These are phyloP conservation scores for Xylariaceae sp. DNA, from an alignment of 2,329 filamentous ascomycete species.

Conservation along the genomic window DNA sequence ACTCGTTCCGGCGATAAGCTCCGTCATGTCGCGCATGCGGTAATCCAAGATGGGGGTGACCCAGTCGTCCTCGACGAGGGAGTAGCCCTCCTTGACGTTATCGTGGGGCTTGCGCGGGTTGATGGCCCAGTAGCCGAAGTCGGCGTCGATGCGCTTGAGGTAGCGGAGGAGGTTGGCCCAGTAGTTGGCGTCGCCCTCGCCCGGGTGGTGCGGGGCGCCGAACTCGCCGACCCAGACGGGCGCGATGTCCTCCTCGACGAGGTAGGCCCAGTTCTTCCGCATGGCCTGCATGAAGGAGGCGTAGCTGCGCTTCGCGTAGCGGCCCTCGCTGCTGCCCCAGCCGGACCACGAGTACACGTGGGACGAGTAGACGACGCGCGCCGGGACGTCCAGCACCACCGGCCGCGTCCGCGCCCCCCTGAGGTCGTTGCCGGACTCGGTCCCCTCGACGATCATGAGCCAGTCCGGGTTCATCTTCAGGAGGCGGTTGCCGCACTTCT, in stretches of 20 bases:
- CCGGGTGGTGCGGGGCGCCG: conserved; percentile 50
- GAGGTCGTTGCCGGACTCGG: conserved; percentile 62
- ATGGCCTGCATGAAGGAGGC: conserved; percentile 57
- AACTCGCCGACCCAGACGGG: conserved; percentile 68
- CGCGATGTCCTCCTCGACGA: conserved; percentile 49
- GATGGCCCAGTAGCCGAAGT: conserved; percentile 66
- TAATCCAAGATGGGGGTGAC: conserved; percentile 57
- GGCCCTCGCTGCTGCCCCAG: conserved; percentile 56
- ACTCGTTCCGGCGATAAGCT: conserved; percentile 42
- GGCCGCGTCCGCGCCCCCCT: conserved; percentile 50
- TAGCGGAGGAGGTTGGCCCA: conserved; percentile 59
- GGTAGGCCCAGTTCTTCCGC: conserved; percentile 61
- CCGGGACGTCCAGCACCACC: conserved; percentile 48
- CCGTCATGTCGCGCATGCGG: conserved; percentile 55
- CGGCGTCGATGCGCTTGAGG: conserved; percentile 52
- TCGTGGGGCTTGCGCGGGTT: conserved; percentile 59
- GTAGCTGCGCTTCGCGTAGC: conserved; percentile 57
- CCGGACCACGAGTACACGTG: conserved; percentile 68
- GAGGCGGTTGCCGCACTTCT: conserved; percentile 56
- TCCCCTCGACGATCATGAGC: conserved; percentile 64
- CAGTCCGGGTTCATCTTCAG: conserved; percentile 55
- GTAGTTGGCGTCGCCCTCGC: conserved; percentile 56
- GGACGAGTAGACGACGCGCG: conserved; percentile 59
- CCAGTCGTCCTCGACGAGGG: conserved; percentile 60
- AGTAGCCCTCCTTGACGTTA: conserved; percentile 54